These are phyloP conservation scores for Adansonia gregorii DNA, from an alignment of 441 rosid species.

Conservation along the genomic window DNA sequence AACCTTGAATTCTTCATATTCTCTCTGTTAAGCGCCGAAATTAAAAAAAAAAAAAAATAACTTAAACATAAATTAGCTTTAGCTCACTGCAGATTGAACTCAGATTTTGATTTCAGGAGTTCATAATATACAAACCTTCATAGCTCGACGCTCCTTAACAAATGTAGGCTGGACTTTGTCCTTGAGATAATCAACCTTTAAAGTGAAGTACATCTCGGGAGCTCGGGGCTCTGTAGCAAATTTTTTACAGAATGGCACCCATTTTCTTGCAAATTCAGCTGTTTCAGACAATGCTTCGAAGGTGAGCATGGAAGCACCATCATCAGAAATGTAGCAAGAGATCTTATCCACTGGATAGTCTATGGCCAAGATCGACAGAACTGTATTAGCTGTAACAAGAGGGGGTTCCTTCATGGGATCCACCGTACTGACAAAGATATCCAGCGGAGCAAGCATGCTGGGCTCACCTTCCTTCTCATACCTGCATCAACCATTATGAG, in stretches of 20 bases:
- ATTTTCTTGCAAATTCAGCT: conserved; percentile 74
- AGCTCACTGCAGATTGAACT: neutral
- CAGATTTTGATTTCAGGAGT: neutral
- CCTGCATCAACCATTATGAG: conserved; percentile 39
- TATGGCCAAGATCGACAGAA: conserved; percentile 86
- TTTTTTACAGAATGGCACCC: conserved; percentile 79
- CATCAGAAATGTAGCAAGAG: conserved; percentile 91
- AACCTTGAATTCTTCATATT: conserved; percentile 93
- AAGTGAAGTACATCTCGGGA: conserved; percentile 75
- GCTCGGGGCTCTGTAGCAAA: conserved; percentile 69
- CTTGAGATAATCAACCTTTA: conserved; percentile 86
- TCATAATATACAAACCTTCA: conserved; percentile 64
- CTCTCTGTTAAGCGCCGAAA: conserved; percentile 61
- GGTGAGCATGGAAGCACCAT: conserved; percentile 93
- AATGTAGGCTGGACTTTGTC: conserved; percentile 95
- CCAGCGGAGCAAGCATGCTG: conserved; percentile 72
- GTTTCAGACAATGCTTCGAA: conserved; percentile 84
- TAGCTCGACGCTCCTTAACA: conserved; percentile 90
- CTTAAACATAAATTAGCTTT: conserved; percentile 19
- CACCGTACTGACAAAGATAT: conserved; percentile 91
- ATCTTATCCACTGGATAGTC: conserved; percentile 92
- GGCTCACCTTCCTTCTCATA: conserved; percentile 91
- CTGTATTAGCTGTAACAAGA: conserved; percentile 83
- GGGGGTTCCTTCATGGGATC: conserved; percentile 99
- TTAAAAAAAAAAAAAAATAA: neutral